These are phyloP conservation scores for Linnemannia schmuckeri DNA, from an alignment of 192 early-diverging fungal genomes.

Conservation along the genomic window DNA sequence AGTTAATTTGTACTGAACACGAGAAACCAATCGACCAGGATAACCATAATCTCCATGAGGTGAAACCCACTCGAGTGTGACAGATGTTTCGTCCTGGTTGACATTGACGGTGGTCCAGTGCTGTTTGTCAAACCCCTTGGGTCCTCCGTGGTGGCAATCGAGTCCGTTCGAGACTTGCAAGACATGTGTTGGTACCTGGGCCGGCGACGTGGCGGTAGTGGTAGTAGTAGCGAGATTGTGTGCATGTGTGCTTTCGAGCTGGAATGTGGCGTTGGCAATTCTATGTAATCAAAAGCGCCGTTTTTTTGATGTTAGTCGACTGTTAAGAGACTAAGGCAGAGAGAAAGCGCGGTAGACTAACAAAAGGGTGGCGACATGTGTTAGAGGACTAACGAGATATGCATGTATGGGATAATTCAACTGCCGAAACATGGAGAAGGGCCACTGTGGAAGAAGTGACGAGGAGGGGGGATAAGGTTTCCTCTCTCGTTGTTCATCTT, in stretches of 20 bases:
- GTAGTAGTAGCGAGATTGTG: not conserved
- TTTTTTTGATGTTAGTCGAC: not conserved
- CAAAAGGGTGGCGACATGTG: not conserved
- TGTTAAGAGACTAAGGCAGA: not conserved
- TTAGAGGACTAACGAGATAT: not conserved
- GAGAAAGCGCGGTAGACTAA: not conserved
- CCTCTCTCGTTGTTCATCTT: not conserved
- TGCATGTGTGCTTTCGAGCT: slow-evolving; percentile 63
- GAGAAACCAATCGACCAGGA: slow-evolving; percentile 75
- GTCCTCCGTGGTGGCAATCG: slow-evolving; percentile 88
- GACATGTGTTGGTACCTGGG: slow-evolving; percentile 41
- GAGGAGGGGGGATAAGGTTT: not conserved
- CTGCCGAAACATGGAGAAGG: not conserved
- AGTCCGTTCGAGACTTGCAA: slow-evolving; percentile 77
- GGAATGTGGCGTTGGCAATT: slow-evolving; percentile 72
- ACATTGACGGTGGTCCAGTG: slow-evolving; percentile 67
- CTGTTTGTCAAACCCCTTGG: slow-evolving; percentile 81
- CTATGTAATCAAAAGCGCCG: slow-evolving; percentile 40
- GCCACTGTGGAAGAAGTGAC: not conserved
- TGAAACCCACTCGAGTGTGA: slow-evolving; percentile 70
- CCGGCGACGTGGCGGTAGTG: not conserved
- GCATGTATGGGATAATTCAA: not conserved
- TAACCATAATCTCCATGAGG: slow-evolving; percentile 85
- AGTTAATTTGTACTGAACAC: slow-evolving; percentile 72
- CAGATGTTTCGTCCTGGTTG: slow-evolving; percentile 44